A percentile compares a stretch with the other conserved stretches of the same genome.
Conservation (phyloP, 2,329 filamentous ascomycete genomes). For the Exophiala phaeomuriformis region DNA sequence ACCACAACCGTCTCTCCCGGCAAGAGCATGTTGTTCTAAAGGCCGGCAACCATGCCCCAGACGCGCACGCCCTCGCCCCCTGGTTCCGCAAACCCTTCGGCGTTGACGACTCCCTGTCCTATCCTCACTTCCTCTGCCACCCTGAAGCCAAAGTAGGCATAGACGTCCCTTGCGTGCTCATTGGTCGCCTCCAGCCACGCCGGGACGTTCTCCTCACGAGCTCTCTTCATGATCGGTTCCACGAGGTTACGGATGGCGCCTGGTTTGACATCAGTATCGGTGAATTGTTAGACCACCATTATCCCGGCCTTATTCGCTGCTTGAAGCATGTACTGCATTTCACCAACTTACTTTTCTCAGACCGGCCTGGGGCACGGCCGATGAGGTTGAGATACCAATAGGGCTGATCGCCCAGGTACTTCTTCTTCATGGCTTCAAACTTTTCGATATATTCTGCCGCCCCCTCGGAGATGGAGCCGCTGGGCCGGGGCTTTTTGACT, state of each 20-base stretch:
- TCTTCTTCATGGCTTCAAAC: conserved; percentile 11
- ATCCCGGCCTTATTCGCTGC: too few relatives aligned
- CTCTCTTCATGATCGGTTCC: conserved; percentile 19
- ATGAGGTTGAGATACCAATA: conserved; percentile 21
- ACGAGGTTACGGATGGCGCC: conserved; percentile 20
- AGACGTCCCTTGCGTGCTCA: conserved; percentile 21
- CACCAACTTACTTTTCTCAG: conserved; percentile 12
- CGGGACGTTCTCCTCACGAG: conserved; percentile 14
- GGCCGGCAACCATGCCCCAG: conserved; percentile 13
- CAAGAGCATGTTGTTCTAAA: background rate
- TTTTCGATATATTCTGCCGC: conserved; percentile 10
- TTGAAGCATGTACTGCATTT: background rate
- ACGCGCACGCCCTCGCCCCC: conserved; percentile 11
- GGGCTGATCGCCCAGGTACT: conserved; percentile 9
- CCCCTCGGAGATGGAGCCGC: conserved; percentile 1
- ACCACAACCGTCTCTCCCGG: background rate
- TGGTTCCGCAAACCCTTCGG: conserved; percentile 10
- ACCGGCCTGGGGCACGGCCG: conserved; percentile 7
- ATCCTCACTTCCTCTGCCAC: conserved; percentile 15
- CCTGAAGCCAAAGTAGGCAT: conserved; percentile 20
- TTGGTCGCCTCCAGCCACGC: conserved; percentile 24
- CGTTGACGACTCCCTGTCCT: conserved; percentile 17
- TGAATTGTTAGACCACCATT: too few relatives aligned
- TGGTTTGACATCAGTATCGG: background rate
- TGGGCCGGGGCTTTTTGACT: conserved; percentile 7